Evolutionary conservation across 2,329 filamentous ascomycete species (phyloP), one percentile per base, ranked within the genome.

Genomic region (Xylaria digitata): DNA sequence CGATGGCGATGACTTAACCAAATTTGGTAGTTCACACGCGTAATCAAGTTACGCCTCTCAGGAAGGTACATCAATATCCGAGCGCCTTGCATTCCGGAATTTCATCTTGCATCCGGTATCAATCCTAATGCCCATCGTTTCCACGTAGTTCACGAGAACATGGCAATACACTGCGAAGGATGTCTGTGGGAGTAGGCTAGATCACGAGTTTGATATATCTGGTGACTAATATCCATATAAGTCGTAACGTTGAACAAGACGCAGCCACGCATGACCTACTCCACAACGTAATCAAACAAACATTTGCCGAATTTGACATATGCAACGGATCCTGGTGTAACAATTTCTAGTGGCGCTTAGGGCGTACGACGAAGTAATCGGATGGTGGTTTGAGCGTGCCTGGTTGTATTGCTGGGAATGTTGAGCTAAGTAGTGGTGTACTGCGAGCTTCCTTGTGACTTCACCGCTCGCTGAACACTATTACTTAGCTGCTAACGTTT

Each of bases 131-230:
- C 21, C 49, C 42, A 40, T 62, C 23, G 32, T 52, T 52, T 50
- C 32, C 26, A 9, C 26, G 23, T 30, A 30, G 37, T 6, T 45
- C 19, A 37, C 9, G 19, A 17, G 40, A 67, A 55, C 17, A 49
- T 34, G 67, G 67, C 61, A 69, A 69, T 56, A 69, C 32, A 64
- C 64, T 67, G 67, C 67, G 67, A 69, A 52, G 46, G 15, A 57
- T 46, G 26, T 45, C 21, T 52, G 40, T 21, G 40, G 9, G 45
- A 40, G 23, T 21, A 37, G 58, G 52, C 21, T 9, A 11, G 37
- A 50, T 49, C 50, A 52, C n/a, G 6, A 34, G 50, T 32, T 48
- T 32, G 57, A 49, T 48, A 49, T 19, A 30, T 6, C 26, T 42
- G 37, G 56, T 37, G 17, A 30, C 5, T 15, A 49, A 7, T 4